phyloP scores from a whole-genome alignment of 2,329 filamentous ascomycete genomes.

The Fusarium verticillioides region DNA sequence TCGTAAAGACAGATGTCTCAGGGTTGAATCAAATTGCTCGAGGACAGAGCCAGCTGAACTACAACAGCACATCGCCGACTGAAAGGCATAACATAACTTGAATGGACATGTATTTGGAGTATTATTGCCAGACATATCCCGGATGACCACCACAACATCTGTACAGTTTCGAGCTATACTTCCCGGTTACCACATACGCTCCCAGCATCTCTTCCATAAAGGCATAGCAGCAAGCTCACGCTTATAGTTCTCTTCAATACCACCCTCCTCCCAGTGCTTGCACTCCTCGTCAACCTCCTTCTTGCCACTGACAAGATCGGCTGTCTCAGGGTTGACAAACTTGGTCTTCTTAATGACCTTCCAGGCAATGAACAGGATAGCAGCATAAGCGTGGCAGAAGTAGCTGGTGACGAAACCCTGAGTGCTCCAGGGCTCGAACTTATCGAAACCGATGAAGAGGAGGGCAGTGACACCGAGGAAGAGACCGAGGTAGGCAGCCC shows the following conservation, averaged over 20 bases:
- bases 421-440: conserved; percentile 62
- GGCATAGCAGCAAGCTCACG: conserved; percentile 51
- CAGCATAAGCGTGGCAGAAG: conserved; percentile 63
- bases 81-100: not conserved
- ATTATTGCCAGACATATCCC: not conserved
- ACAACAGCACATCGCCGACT: not conserved
- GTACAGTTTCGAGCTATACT: not conserved
- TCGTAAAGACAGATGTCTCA: not conserved
- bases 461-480: conserved; percentile 59
- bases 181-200: conserved; percentile 51
- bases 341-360: conserved; percentile 61
- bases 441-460: conserved; percentile 67
- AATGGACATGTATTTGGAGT: conserved; percentile 1
- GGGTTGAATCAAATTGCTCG: not conserved
- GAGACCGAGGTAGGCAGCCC: conserved; percentile 61
- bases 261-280: conserved; percentile 56
- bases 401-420: conserved; percentile 64
- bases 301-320: conserved; percentile 60
- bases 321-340: conserved; percentile 37
- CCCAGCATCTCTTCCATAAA: conserved; percentile 51
- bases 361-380: conserved; percentile 63
- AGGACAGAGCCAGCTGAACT: not conserved
- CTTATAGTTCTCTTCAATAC: conserved; percentile 58
- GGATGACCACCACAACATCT: not conserved
- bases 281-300: conserved; percentile 71